Evolutionary conservation across 2,329 filamentous ascomycete species (phyloP).

Genomic region (Teratosphaeria destructans): DNA sequence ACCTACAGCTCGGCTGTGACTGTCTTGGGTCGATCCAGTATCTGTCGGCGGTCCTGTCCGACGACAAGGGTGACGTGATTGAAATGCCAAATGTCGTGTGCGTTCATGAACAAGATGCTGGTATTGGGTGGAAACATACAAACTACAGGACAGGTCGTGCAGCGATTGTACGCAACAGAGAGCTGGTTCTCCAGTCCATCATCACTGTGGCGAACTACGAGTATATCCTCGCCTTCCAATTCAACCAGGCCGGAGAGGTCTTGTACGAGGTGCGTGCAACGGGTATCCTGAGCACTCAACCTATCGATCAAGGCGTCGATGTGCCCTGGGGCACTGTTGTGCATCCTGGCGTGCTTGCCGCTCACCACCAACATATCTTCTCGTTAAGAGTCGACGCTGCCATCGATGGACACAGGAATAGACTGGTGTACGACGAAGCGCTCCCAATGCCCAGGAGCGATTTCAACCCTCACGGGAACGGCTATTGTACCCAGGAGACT

Average conservation of each 20-base stretch:
- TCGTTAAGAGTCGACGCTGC: constrained; percentile 39
- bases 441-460: constrained; percentile 47
- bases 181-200: constrained; percentile 58
- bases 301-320: constrained; percentile 53
- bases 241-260: constrained; percentile 60
- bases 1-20: constrained; percentile 59
- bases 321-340: constrained; percentile 60
- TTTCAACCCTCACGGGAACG: constrained; percentile 46
- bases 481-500: constrained; percentile 39
- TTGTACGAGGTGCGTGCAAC: constrained; percentile 59
- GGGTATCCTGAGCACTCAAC: constrained; percentile 54
- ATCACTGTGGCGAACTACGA: constrained; percentile 62
- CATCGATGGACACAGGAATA: constrained; percentile 37
- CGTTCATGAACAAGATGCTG: constrained; percentile 60
- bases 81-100: constrained; percentile 58
- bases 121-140: constrained; percentile 61
- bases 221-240: constrained; percentile 61
- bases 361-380: constrained; percentile 70
- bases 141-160: constrained; percentile 56
- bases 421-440: constrained; percentile 42
- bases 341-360: constrained; percentile 57
- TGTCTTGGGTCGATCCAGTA: constrained; percentile 63
- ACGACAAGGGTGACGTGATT: constrained; percentile 48
- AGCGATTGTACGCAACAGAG: constrained; percentile 50
- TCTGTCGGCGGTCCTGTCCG: constrained; percentile 46